Evolutionary conservation across 805 yeast genomes (phyloP).

Genomic region (Scheffersomyces stipitis): DNA sequence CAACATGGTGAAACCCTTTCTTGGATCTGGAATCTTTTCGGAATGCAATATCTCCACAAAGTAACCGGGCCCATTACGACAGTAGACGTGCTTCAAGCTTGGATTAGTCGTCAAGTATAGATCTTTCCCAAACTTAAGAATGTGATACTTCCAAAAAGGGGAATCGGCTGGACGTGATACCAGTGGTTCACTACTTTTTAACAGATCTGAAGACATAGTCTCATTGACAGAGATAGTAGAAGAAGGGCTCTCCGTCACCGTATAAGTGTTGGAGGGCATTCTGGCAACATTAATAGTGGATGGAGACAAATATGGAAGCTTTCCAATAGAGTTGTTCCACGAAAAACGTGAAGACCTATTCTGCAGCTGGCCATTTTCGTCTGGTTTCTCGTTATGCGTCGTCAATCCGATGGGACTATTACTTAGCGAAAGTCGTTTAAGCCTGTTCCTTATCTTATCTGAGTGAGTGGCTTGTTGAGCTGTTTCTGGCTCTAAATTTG

Average conservation of each 20-base stretch:
- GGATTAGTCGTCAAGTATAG: conserved; percentile 70
- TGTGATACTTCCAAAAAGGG: conserved; percentile 65
- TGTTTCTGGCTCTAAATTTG: too few relatives aligned
- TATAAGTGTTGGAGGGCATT: not conserved
- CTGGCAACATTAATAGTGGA: not conserved
- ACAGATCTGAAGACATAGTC: not conserved
- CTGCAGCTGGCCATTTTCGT: not conserved
- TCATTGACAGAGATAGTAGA: not conserved
- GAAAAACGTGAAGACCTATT: not conserved
- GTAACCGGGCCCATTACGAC: conserved; percentile 64
- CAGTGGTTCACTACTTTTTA: conserved; percentile 2
- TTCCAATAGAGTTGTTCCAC: not conserved
- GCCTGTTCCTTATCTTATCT: too few relatives aligned
- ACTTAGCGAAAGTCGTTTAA: not conserved
- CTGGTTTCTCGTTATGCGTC: not conserved
- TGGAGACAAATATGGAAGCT: not conserved
- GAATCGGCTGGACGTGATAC: conserved; percentile 7
- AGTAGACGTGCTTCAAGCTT: conserved; percentile 54
- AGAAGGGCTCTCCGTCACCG: not conserved
- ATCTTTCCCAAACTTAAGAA: conserved; percentile 52
- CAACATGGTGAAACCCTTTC: conserved; percentile 24
- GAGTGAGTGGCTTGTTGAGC: too few relatives aligned
- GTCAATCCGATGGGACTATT: not conserved
- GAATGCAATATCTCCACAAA: conserved; percentile 43
- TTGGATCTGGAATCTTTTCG: conserved; percentile 11